phyloP scores from a whole-genome alignment of 306 rosid genomes.

The Luffa acutangula region DNA sequence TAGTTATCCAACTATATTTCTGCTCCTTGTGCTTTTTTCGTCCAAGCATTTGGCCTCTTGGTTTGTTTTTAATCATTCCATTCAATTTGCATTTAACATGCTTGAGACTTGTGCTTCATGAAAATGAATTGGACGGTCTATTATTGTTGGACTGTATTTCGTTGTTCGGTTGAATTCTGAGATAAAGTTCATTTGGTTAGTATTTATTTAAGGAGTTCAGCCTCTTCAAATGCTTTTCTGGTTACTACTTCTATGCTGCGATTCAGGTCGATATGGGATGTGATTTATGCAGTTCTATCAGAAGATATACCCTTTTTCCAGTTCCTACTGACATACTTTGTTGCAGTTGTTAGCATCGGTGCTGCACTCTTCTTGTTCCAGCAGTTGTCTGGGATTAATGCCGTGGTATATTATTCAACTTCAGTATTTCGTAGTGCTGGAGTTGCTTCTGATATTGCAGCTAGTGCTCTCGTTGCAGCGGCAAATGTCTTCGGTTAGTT shows the following conservation, averaged over 20 bases:
- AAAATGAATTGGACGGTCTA: not conserved
- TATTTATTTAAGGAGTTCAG: not conserved
- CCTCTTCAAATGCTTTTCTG: not conserved
- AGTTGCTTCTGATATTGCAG: slow-evolving; percentile 88
- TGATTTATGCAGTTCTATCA: not conserved
- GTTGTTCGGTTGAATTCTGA: not conserved
- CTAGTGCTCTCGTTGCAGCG: slow-evolving; percentile 94
- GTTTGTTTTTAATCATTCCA: not conserved
- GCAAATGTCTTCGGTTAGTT: slow-evolving; percentile 84
- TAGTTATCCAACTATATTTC: not conserved
- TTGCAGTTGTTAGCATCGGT: slow-evolving; percentile 84
- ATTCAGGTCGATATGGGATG: not conserved
- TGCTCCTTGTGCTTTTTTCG: not conserved
- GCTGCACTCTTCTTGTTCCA: slow-evolving; percentile 80
- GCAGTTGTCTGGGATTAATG: slow-evolving; percentile 94
- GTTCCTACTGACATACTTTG: slow-evolving; percentile 14
- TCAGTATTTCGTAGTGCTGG: slow-evolving; percentile 92
- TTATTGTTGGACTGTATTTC: not conserved
- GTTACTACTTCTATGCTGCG: not conserved
- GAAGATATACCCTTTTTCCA: not conserved
- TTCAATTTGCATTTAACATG: not conserved
- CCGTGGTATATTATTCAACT: slow-evolving; percentile 91
- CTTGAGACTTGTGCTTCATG: not conserved
- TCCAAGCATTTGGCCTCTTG: not conserved
- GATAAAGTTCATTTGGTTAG: not conserved